phyloP scores from a whole-genome alignment of 2,329 filamentous ascomycete genomes.

The Leptosphaerulina australis region DNA sequence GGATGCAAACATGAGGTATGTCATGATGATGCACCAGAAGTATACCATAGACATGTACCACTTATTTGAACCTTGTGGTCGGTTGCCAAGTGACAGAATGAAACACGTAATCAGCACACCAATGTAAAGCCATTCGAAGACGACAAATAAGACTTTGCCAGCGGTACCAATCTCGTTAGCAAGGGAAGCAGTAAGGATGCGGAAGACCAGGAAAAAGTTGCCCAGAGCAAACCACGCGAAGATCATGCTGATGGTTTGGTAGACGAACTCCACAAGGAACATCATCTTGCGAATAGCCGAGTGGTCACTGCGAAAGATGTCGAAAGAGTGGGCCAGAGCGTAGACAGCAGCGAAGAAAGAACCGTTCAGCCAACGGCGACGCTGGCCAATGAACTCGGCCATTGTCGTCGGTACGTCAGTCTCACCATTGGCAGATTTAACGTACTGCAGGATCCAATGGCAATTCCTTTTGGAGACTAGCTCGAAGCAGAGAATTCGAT shows the following conservation, averaged over 20 bases:
- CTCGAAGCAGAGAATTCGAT: conserved; percentile 98
- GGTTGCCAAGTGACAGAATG: conserved; percentile 90
- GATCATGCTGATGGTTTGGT: conserved; percentile 95
- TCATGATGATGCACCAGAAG: conserved; percentile 97
- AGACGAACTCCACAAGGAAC: conserved; percentile 90
- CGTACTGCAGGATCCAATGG: conserved; percentile 96
- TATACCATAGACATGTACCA: conserved; percentile 98
- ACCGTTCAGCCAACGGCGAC: conserved; percentile 96
- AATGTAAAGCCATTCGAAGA: conserved; percentile 97
- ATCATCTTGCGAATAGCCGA: conserved; percentile 84
- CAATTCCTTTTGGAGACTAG: conserved; percentile 97
- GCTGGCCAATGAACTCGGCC: conserved; percentile 92
- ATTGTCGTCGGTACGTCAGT: conserved; percentile 96
- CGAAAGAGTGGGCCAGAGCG: conserved; percentile 90
- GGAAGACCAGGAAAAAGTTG: conserved; percentile 99
- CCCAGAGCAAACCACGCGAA: conserved; percentile 98
- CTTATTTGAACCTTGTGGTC: conserved; percentile 89
- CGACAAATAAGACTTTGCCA: conserved; percentile 80
- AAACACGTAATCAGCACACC: conserved; percentile 93
- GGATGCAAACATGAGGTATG: conserved; percentile 89
- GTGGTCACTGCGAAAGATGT: conserved; percentile 93
- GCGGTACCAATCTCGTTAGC: conserved; percentile 76
- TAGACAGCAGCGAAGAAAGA: conserved; percentile 98
- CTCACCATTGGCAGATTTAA: conserved; percentile 96
- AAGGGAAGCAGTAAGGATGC: conserved; percentile 89